phyloP scores from a whole-genome alignment of 1,284 basidiomycete species.

The Athelia psychrophila region DNA sequence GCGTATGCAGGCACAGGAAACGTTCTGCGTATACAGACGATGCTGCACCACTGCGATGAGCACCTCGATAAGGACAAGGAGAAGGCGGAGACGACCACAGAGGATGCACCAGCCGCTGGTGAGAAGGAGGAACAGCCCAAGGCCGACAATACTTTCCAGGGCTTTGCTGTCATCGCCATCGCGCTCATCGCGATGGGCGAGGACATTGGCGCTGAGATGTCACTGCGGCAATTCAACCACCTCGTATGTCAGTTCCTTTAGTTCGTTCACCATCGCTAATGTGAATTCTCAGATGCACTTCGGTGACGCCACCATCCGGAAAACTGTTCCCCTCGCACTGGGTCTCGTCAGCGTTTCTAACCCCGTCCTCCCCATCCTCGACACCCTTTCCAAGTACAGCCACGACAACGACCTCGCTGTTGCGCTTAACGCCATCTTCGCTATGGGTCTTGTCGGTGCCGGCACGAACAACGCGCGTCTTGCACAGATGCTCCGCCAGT shows the following conservation, averaged over 20 bases:
- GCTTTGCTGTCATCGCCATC: constrained; percentile 93
- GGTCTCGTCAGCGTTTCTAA: constrained; percentile 95
- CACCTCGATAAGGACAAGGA: constrained; percentile 70
- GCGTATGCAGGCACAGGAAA: constrained; percentile 96
- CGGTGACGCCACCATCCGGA: constrained; percentile 91
- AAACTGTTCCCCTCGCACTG: constrained; percentile 93
- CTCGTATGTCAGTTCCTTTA: constrained; percentile 50
- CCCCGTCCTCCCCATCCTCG: constrained; percentile 93
- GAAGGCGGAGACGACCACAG: constrained; percentile 41
- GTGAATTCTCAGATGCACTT: constrained; percentile 84
- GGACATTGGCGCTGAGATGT: constrained; percentile 98
- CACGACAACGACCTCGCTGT: constrained; percentile 98
- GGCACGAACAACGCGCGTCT: constrained; percentile 98
- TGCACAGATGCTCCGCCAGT: constrained; percentile 95
- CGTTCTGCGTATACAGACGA: constrained; percentile 90
- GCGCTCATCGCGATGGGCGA: constrained; percentile 98
- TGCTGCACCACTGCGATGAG: constrained; percentile 94
- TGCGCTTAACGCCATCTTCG: constrained; percentile 96
- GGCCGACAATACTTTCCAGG: constrained; percentile 81
- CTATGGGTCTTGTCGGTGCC: constrained; percentile 98
- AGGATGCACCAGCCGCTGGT: constrained; percentile 36
- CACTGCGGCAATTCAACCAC: constrained; percentile 91
- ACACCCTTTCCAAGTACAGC: constrained; percentile 99
- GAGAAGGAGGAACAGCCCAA: constrained; percentile 39
- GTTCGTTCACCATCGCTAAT: constrained; percentile 5